Evolutionary conservation across 139 green algal species (phyloP).

Genomic region (Zygnema cylindricum): DNA sequence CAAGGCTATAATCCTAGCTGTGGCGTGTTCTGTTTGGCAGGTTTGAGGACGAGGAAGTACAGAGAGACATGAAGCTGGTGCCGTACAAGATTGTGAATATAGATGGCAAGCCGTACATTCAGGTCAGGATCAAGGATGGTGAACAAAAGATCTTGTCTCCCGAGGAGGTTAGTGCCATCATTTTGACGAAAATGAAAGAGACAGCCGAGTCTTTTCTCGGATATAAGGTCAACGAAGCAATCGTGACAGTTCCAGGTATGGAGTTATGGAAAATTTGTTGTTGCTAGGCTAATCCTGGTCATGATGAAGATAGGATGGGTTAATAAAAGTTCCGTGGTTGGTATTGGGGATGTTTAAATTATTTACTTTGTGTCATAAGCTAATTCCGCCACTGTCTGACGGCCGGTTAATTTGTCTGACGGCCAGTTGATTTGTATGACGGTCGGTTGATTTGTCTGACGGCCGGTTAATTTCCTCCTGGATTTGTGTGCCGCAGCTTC

Average conservation of each 20-base stretch:
- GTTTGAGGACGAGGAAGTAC: constrained; percentile 90
- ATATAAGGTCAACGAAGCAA: constrained; percentile 82
- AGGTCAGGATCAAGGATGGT: constrained; percentile 67
- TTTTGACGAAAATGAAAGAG: constrained; percentile 95
- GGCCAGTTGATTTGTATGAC: neutral
- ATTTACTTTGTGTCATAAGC: neutral
- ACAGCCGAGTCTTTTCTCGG: constrained; percentile 87
- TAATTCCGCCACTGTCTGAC: neutral
- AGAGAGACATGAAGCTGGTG: constrained; percentile 94
- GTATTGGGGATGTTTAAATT: too few relatives aligned
- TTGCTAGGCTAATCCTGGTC: neutral
- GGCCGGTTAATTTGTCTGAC: neutral
- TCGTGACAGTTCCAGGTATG: constrained; percentile 84
- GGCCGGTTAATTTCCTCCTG: neutral
- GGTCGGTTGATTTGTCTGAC: too few relatives aligned
- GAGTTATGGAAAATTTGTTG: neutral
- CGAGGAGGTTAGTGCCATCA: constrained; percentile 98
- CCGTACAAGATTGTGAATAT: constrained; percentile 96
- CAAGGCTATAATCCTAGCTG: neutral
- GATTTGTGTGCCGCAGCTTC: constrained; percentile 75
- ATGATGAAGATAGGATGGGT: constrained; percentile 10
- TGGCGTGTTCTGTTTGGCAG: constrained; percentile 61
- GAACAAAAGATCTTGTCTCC: constrained; percentile 83
- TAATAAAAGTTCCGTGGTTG: too few relatives aligned
- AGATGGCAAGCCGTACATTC: constrained; percentile 91